Conservation (phyloP, 352 stramenopile genomes). For the Elongisporangium anandrum region DNA sequence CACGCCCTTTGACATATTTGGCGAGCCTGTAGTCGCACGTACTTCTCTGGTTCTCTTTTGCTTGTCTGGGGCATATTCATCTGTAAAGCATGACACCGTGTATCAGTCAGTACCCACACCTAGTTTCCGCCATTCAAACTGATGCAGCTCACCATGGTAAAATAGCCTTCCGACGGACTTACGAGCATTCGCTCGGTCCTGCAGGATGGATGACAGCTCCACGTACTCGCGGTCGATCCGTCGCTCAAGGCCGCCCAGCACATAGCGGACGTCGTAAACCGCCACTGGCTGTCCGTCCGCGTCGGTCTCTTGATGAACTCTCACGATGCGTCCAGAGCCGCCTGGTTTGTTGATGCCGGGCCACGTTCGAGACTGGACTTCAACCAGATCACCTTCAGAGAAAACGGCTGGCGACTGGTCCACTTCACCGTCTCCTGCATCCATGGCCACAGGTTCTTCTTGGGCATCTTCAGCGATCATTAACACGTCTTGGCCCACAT, state of each 20-base stretch:
- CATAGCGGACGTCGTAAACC: constrained; percentile 83
- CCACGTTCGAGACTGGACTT: constrained; percentile 76
- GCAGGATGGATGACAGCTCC: constrained; percentile 40
- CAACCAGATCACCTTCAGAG: constrained; percentile 38
- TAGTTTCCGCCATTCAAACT: background rate
- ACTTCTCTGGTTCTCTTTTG: background rate
- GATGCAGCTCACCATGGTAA: constrained; percentile 45
- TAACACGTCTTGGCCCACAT: background rate
- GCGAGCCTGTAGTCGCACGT: background rate
- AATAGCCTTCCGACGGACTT: constrained; percentile 39
- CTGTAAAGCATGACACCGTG: background rate
- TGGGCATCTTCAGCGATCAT: background rate
- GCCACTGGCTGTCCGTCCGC: constrained; percentile 14
- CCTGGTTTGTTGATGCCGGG: constrained; percentile 86
- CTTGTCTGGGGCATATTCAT: background rate
- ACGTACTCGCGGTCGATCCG: constrained; percentile 67
- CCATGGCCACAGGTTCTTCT: background rate
- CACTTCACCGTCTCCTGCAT: background rate
- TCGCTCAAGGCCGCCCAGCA: constrained; percentile 75
- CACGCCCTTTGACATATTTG: background rate
- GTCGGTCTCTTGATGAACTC: constrained; percentile 27
- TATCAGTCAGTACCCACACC: background rate
- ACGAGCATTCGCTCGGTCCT: constrained; percentile 29
- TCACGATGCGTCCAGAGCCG: constrained; percentile 52
- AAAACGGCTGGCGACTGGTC: constrained; percentile 8